Evolutionary conservation across 345 rosid genomes (phyloP).

Genomic region (Eucalyptus fibrosa): DNA sequence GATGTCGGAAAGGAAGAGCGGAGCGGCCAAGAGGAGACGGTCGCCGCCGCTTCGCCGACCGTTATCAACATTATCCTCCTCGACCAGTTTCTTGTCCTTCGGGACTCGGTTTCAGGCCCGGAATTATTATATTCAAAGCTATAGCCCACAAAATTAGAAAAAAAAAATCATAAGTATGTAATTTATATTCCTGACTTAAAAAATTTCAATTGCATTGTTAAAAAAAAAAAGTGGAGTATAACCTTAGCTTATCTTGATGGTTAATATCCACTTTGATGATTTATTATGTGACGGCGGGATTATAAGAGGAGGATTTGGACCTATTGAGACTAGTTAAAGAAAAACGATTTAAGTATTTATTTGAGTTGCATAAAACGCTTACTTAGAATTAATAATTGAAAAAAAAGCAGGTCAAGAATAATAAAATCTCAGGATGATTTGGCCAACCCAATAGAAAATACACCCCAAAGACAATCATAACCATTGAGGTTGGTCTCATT

Average conservation of each 20-base stretch:
- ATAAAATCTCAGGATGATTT: not conserved
- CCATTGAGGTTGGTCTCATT: not conserved
- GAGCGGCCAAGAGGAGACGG: constrained; percentile 9
- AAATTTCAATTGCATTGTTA: too few species aligned
- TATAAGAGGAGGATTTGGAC: not conserved
- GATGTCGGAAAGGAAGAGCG: constrained; percentile 3
- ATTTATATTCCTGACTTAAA: not conserved
- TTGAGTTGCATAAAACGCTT: accelerated
- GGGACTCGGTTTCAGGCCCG: too few species aligned
- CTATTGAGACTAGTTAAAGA: not conserved
- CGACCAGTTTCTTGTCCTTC: not conserved
- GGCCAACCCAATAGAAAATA: not conserved
- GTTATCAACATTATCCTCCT: constrained; percentile 58
- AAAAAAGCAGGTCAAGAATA: not conserved
- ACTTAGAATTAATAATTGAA: not conserved
- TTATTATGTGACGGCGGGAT: not conserved
- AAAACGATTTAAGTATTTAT: too few species aligned
- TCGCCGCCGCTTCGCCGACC: constrained; percentile 34
- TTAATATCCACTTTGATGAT: not conserved
- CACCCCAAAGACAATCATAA: too few species aligned
- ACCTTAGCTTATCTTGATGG: not conserved
- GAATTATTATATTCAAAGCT: too few species aligned
- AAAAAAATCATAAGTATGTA: too few species aligned
- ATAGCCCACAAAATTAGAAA: not conserved
- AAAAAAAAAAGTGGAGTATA: not conserved